A percentile compares a stretch with the other conserved stretches of the same genome.
Conservation (phyloP, 2,329 filamentous ascomycete genomes). For the Cordyceps farinosa region DNA sequence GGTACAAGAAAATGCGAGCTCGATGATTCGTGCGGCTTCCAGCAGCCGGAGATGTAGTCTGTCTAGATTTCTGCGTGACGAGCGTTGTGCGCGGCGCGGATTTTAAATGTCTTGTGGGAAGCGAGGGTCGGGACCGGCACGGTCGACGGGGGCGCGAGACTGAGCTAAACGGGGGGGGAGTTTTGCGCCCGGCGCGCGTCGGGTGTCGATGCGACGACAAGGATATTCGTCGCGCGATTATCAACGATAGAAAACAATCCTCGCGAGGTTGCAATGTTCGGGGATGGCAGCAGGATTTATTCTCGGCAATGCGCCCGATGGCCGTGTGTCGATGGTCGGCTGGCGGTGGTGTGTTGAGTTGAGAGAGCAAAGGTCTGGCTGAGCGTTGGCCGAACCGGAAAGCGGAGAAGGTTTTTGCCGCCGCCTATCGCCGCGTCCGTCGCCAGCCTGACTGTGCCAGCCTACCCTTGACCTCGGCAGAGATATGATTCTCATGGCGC, state of each 20-base stretch:
- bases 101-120: neutral
- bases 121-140: conserved; percentile 5
- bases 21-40: neutral
- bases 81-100: neutral
- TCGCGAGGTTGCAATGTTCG: neutral
- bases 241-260: neutral
- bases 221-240: conserved; percentile 1
- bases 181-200: conserved; percentile 16
- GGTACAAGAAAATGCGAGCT: neutral
- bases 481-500: neutral
- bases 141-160: neutral
- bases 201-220: neutral
- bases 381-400: conserved; percentile 13
- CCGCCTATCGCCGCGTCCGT: neutral
- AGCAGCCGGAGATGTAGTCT: neutral
- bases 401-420: conserved; percentile 17
- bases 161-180: conserved; percentile 9
- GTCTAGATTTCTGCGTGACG: neutral
- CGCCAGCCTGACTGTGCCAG: neutral
- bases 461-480: conserved; percentile 13
- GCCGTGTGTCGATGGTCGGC: conserved; percentile 8
- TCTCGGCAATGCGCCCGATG: conserved; percentile 16
- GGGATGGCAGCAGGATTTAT: conserved; percentile 11
- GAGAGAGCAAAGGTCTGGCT: conserved; percentile 13
- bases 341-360: conserved; percentile 8